phyloP scores from a whole-genome alignment of 2,329 filamentous ascomycete species.

The Camptophora hylomeconis region DNA sequence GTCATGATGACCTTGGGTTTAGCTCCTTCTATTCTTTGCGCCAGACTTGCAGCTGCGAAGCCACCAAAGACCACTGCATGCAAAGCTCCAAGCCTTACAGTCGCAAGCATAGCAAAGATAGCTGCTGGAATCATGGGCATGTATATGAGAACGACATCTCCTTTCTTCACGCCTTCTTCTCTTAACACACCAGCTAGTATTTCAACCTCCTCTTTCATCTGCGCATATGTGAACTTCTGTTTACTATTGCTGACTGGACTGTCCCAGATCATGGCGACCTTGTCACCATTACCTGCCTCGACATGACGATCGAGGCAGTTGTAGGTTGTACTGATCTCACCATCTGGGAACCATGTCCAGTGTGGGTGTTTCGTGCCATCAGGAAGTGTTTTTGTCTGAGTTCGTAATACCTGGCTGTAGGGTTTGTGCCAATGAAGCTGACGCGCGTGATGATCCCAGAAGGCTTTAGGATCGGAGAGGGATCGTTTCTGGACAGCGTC shows the following conservation, averaged over 20 bases:
- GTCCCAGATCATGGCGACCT: slow-evolving; percentile 72
- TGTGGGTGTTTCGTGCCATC: slow-evolving; percentile 53
- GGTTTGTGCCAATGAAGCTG: slow-evolving; percentile 70
- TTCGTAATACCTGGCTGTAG: slow-evolving; percentile 50
- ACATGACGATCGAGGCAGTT: slow-evolving; percentile 89
- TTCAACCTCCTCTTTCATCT: slow-evolving; percentile 69
- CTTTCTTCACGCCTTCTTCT: slow-evolving; percentile 68
- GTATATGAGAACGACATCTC: slow-evolving; percentile 82
- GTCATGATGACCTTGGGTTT: slow-evolving; percentile 66
- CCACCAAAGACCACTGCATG: slow-evolving; percentile 91
- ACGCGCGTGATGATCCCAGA: slow-evolving; percentile 64
- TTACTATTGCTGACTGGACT: slow-evolving; percentile 68
- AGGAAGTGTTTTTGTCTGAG: slow-evolving; percentile 49
- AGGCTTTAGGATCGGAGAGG: slow-evolving; percentile 54
- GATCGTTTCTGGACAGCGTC: slow-evolving; percentile 42
- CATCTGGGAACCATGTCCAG: slow-evolving; percentile 85
- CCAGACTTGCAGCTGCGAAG: slow-evolving; percentile 68
- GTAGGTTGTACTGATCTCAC: slow-evolving; percentile 80
- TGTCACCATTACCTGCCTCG: slow-evolving; percentile 58
- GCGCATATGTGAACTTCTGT: slow-evolving; percentile 58
- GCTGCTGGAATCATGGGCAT: slow-evolving; percentile 96
- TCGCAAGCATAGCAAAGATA: slow-evolving; percentile 72
- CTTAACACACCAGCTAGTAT: slow-evolving; percentile 67
- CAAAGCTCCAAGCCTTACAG: slow-evolving; percentile 68
- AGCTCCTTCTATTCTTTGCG: slow-evolving; percentile 78